Conservation (phyloP, 306 rosid genomes). For the Malus sieversii region DNA sequence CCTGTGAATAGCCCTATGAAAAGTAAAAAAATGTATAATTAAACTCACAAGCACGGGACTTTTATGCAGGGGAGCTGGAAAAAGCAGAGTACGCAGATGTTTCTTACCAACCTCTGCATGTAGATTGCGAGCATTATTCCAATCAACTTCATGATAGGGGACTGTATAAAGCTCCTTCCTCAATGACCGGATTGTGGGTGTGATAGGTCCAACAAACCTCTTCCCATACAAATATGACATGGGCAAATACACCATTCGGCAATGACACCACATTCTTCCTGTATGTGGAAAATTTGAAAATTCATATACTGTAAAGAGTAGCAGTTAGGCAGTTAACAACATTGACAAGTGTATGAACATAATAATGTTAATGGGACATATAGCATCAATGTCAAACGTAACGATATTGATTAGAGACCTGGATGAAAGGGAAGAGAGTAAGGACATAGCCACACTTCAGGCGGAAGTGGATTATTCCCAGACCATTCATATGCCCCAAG, state of each 20-base stretch:
- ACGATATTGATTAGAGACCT: slow-evolving; percentile 3
- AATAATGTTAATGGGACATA: not conserved
- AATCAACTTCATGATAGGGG: slow-evolving; percentile 72
- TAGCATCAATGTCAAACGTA: not conserved
- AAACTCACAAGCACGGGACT: not conserved
- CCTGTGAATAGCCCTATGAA: not conserved
- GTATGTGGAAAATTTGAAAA: not conserved
- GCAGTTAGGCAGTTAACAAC: not conserved
- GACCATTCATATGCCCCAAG: slow-evolving; percentile 28
- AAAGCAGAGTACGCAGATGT: not conserved
- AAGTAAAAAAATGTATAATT: not conserved
- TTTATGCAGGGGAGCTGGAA: not conserved
- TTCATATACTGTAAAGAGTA: not conserved
- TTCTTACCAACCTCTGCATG: slow-evolving; percentile 61
- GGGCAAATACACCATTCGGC: slow-evolving; percentile 36
- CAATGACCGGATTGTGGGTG: slow-evolving; percentile 59
- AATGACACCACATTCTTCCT: slow-evolving; percentile 39
- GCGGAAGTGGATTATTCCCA: slow-evolving; percentile 37
- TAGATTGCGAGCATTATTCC: slow-evolving; percentile 62
- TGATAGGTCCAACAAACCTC: slow-evolving; percentile 62
- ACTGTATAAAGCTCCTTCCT: slow-evolving; percentile 65
- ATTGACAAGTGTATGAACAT: not conserved
- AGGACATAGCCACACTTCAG: slow-evolving; percentile 32
- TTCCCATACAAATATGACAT: slow-evolving; percentile 41
- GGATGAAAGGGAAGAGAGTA: slow-evolving; percentile 26